Evolutionary conservation across 2,329 filamentous ascomycete genomes (phyloP).

Genomic region (Monilinia fructicola): DNA sequence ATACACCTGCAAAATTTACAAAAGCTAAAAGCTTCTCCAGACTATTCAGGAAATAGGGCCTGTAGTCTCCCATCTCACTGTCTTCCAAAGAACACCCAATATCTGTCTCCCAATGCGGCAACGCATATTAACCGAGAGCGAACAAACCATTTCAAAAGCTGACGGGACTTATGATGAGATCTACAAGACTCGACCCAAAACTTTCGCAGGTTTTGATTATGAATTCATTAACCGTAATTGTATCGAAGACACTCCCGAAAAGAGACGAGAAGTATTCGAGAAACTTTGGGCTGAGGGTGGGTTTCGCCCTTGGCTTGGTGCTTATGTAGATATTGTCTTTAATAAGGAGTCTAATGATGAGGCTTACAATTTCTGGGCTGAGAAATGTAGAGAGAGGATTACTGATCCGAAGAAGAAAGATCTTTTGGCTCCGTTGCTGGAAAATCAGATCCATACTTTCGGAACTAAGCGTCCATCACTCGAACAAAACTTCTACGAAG

Average conservation of each 20-base stretch:
- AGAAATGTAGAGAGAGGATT: slow-evolving; percentile 47
- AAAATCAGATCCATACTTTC: slow-evolving; percentile 15
- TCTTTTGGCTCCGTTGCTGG: slow-evolving; percentile 11
- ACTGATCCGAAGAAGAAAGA: slow-evolving; percentile 32
- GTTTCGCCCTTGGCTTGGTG: slow-evolving; percentile 48
- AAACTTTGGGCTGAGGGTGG: slow-evolving; percentile 48
- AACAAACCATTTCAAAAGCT: slow-evolving; percentile 47
- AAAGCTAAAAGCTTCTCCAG: not conserved
- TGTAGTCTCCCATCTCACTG: slow-evolving; percentile 44
- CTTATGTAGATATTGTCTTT: slow-evolving; percentile 49
- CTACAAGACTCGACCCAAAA: slow-evolving; percentile 47
- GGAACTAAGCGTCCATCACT: slow-evolving; percentile 15
- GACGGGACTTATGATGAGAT: slow-evolving; percentile 44
- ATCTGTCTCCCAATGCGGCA: slow-evolving; percentile 59
- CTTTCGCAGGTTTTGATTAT: slow-evolving; percentile 53
- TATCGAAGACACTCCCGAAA: slow-evolving; percentile 45
- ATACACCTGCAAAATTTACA: not conserved
- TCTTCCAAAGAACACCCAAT: slow-evolving; percentile 60
- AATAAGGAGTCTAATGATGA: slow-evolving; percentile 46
- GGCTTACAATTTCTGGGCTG: slow-evolving; percentile 51
- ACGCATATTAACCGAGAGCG: slow-evolving; percentile 42
- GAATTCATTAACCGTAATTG: slow-evolving; percentile 49
- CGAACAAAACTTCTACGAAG: slow-evolving; percentile 15
- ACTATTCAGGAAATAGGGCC: slow-evolving; percentile 37
- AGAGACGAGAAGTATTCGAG: slow-evolving; percentile 48